A percentile compares a stretch with the other conserved stretches of the same genome.
These are phyloP conservation scores for Epichloe gansuensis DNA, from an alignment of 2,329 filamentous ascomycete genomes.

Conservation along the genomic window DNA sequence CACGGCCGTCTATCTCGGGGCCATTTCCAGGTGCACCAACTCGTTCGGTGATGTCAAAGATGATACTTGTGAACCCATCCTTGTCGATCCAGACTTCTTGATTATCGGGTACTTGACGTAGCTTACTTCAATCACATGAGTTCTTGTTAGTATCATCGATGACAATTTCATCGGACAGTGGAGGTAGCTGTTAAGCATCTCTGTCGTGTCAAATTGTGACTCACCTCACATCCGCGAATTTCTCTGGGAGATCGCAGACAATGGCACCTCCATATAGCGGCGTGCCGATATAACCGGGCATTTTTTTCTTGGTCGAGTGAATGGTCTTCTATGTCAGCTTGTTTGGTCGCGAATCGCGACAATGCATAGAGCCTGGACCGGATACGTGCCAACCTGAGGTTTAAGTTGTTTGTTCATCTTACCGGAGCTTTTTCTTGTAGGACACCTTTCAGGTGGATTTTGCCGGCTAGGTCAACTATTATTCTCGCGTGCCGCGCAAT, in stretches of 20 bases:
- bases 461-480: too few species aligned
- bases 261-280: conserved; percentile 64
- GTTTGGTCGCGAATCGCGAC: background rate
- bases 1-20: conserved; percentile 55
- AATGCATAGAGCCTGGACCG: background rate
- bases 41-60: conserved; percentile 82
- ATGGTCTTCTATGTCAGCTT: background rate
- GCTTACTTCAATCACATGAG: conserved; percentile 34
- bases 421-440: too few species aligned
- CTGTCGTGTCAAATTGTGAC: conserved; percentile 7
- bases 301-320: conserved; percentile 13
- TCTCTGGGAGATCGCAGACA: conserved; percentile 51
- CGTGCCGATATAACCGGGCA: conserved; percentile 44
- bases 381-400: background rate
- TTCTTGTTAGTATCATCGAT: background rate
- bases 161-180: background rate
- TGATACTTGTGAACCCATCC: conserved; percentile 73
- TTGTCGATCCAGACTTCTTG: conserved; percentile 87
- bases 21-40: conserved; percentile 44
- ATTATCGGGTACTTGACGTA: conserved; percentile 70
- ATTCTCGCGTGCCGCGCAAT: too few species aligned
- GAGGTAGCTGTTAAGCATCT: conserved; percentile 7
- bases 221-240: conserved; percentile 63
- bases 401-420: background rate
- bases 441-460: too few species aligned